Evolutionary conservation across 139 green algal genomes (phyloP), one percentile per base, ranked within the genome.

Genomic region (Tetraselmis striata): DNA sequence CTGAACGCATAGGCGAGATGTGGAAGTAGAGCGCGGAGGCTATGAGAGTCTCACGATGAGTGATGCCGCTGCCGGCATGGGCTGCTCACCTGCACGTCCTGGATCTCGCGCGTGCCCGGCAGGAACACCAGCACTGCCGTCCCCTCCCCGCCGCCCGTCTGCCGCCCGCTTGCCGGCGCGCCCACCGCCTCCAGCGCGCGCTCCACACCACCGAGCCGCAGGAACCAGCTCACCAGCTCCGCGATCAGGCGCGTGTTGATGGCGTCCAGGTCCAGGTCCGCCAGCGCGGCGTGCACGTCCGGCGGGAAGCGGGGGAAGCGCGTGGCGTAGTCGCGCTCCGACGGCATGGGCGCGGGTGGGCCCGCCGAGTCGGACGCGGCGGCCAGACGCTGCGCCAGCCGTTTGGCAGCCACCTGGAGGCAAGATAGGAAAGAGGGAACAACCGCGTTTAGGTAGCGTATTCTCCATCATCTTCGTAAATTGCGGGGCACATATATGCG

Each of bases 61-160:
- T n/a, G n/a, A n/a, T n/a, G n/a, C n/a, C n/a, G n/a, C n/a, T n/a
- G n/a, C n/a, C n/a, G n/a, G n/a, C n/a, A n/a, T n/a, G n/a, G 74
- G 24, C 18, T 11, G 24, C 2, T 2, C 23, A 30, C 1, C 76
- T 79, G 28, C 28, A 79, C 23, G 18, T 5, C 2, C 28, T 22
- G 29, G 76, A 79, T 79, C 76, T 79, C 76, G 28, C 1, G n/a
- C 76, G n/a, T n/a, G 28, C 76, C 28, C 28, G 76, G 28, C 77
- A 81, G 31, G 26, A 81, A 81, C 31, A 81, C 31, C 23, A 81
- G 77, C 22, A 81, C 26, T 11, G 77, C 77, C 2, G 23, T n/a
- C 28, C 18, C 76, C 2, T 25, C 76, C 28, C 23, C 45, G 45
- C 45, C 5, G 45, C 11, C 45, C 45, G 18, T 67, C 11, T 18